phyloP scores from a whole-genome alignment of 305 asterid species.

The Fraxinus velutina region DNA sequence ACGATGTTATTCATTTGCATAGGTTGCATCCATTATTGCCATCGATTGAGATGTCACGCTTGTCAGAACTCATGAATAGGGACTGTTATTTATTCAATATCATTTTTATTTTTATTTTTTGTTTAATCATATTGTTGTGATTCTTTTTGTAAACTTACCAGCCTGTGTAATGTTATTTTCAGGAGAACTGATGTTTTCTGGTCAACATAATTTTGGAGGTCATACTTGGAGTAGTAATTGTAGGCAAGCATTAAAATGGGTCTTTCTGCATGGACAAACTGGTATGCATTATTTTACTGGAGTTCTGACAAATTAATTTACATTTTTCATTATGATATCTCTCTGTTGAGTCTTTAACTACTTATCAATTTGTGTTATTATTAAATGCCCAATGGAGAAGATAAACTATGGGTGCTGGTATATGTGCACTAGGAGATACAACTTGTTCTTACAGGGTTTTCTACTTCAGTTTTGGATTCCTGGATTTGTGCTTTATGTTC shows the following conservation, averaged over 20 bases:
- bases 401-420: not conserved
- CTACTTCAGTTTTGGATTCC: not conserved
- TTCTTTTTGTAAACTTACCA: not conserved
- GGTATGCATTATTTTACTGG: constrained; percentile 38
- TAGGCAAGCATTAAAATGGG: constrained; percentile 44
- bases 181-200: constrained; percentile 42
- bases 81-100: constrained; percentile 4
- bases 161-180: constrained; percentile 19
- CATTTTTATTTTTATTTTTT: not conserved
- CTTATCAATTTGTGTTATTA: not conserved
- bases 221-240: constrained; percentile 34
- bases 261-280: constrained; percentile 62
- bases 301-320: not conserved
- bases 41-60: not conserved
- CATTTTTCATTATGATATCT: not conserved
- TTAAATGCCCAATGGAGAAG: not conserved
- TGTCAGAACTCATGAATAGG: not conserved
- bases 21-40: not conserved
- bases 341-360: not conserved
- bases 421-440: not conserved
- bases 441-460: constrained; percentile 13
- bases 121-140: not conserved
- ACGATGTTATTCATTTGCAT: not conserved
- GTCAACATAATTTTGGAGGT: constrained; percentile 41
- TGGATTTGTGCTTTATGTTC: not conserved